Base-by-base conservation (phyloP, 2,329 filamentous ascomycete genomes). In the Phaeosphaeriaceae sp. region DNA sequence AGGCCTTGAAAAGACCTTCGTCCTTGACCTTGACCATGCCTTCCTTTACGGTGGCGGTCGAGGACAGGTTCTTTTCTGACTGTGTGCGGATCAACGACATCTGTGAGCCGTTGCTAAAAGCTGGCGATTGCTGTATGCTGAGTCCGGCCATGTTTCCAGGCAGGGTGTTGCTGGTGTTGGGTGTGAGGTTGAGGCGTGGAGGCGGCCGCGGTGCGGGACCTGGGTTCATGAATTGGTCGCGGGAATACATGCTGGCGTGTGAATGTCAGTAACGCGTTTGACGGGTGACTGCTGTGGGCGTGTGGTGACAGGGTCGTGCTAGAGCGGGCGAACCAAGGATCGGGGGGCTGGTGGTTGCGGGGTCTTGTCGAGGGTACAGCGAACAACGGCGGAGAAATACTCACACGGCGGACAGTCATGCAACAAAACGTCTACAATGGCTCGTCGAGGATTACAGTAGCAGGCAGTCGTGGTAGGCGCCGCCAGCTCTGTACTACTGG, bases 191-290 rank as follows among this genome's bases (percentile, higher is more conserved):
- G 67, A 97, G 87, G 74, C 92, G 90, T 61, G 93, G 92, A 21
- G 94, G 95, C 61, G 95, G 94, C 72, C 91, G 90, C 66, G 95
- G 95, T 68, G 95, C 94, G 70, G 95, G 94, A 66, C 95, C 93
- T 63, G 95, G 93, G 79, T 98, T 98, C 91, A 98, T 96, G 82
- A 98, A 98, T 71, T 89, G 86, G 64, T 86, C 85, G 60, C 84
- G 80, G 46, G 85, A 81, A 78, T 89, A 90, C 71, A 88, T 83
- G 66, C 85, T 87, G 74, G n/a, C 9, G 46, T 30, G 48, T 21
- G 22, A 56, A 35, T 50, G 46, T 71, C 56, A 65, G 64, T 49
- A 49, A 48, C 23, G 24, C 32, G 28, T 17, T 47, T 52, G 53
- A 28, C 21, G 30, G 56, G 55, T 28, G 52, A 35, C 23, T 30